Percentiles rank a stretch among this genome's conserved stretches.
Conservation (phyloP, 2,329 filamentous ascomycete genomes). For the Trichophyton simii region DNA sequence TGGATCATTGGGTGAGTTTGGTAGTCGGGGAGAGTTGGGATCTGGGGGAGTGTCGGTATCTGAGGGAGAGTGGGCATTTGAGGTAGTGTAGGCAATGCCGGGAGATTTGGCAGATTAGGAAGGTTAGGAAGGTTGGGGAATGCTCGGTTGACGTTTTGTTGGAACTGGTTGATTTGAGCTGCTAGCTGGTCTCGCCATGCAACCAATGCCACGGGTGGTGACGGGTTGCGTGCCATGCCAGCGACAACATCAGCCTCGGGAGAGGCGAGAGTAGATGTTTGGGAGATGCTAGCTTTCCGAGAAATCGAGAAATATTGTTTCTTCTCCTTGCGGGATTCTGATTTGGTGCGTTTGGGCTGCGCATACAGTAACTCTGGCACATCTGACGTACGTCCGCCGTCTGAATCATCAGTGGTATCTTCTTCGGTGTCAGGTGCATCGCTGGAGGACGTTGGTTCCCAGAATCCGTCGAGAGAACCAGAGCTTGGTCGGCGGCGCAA, state of each 20-base stretch:
- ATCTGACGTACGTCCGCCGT: conserved; percentile 18
- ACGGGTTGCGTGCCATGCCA: conserved; percentile 26
- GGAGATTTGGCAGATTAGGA: conserved; percentile 24
- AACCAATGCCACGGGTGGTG: conserved; percentile 51
- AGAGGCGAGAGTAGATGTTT: conserved; percentile 13
- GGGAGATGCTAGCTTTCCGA: conserved; percentile 13
- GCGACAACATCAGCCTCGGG: conserved; percentile 19
- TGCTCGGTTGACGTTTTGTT: conserved; percentile 55
- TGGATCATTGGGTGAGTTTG: conserved; percentile 61
- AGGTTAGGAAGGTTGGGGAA: conserved; percentile 50
- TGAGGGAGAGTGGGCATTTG: conserved; percentile 41
- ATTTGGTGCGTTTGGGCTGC: conserved; percentile 12
- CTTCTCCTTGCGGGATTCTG: conserved; percentile 5
- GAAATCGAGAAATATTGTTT: conserved; percentile 13
- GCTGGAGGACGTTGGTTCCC: conserved; percentile 44
- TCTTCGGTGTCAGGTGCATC: conserved; percentile 35
- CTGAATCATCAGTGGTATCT: conserved; percentile 22
- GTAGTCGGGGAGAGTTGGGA: conserved; percentile 57
- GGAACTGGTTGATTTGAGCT: conserved; percentile 62
- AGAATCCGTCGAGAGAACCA: conserved; percentile 53
- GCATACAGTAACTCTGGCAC: conserved; percentile 16
- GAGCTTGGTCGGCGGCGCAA: conserved; percentile 41
- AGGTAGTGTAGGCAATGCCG: not conserved
- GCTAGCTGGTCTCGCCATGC: conserved; percentile 63
- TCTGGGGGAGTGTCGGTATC: conserved; percentile 25